phyloP scores from a whole-genome alignment of 371 early-diverging fungal species.

The Rhizopus sp. region DNA sequence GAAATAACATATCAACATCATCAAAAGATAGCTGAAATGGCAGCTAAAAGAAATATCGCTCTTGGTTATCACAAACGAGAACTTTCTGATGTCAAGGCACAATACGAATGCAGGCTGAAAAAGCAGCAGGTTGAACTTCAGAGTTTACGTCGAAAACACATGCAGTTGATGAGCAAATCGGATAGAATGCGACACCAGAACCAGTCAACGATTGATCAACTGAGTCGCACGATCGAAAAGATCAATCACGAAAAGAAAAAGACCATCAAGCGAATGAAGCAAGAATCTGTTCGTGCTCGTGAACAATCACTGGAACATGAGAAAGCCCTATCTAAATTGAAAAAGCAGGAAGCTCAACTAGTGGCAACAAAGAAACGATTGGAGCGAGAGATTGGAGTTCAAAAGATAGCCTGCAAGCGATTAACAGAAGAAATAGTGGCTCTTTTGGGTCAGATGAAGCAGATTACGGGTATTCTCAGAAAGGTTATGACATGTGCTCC shows the following conservation, averaged over 20 bases:
- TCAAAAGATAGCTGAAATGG: constrained; percentile 26
- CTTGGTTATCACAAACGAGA: constrained; percentile 27
- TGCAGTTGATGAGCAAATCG: constrained; percentile 51
- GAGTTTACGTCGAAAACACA: constrained; percentile 54
- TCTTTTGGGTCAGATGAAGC: constrained; percentile 33
- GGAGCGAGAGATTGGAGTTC: constrained; percentile 30
- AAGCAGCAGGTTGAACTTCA: constrained; percentile 66
- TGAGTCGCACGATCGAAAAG: constrained; percentile 53
- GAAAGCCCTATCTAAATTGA: constrained; percentile 66
- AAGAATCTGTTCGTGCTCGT: constrained; percentile 64
- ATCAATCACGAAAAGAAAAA: constrained; percentile 71
- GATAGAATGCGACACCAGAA: constrained; percentile 45
- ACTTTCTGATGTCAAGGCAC: constrained; percentile 19
- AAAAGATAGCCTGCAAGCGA: constrained; percentile 31
- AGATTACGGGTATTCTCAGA: constrained; percentile 34
- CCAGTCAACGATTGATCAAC: constrained; percentile 44
- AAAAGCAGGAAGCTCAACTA: constrained; percentile 56
- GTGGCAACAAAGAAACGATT: constrained; percentile 20
- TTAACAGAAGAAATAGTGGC: constrained; percentile 33
- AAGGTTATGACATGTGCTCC: constrained; percentile 7
- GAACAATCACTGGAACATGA: constrained; percentile 64
- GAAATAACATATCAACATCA: constrained; percentile 60
- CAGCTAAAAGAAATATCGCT: constrained; percentile 16
- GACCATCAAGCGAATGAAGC: constrained; percentile 72
- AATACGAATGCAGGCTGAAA: constrained; percentile 67